Percentiles rank a stretch among this genome's conserved stretches.
Evolutionary conservation across 345 rosid species (phyloP).

Genomic region (Nasturtium officinale): DNA sequence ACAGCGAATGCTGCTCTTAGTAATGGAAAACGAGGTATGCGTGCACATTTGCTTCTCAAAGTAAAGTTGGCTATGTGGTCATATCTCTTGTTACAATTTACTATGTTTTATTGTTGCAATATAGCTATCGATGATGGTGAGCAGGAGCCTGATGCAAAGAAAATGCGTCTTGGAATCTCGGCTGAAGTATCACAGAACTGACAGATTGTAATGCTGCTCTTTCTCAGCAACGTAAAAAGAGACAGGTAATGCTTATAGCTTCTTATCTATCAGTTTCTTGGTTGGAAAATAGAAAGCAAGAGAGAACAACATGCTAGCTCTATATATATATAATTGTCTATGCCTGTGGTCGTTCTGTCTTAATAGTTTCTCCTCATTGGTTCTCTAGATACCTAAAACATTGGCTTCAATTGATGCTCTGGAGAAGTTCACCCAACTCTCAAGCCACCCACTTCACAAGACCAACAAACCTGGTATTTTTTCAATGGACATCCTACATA

Average conservation of each 20-base stretch:
- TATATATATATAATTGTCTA: neutral
- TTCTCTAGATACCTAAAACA: conserved; percentile 64
- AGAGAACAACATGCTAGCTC: conserved; percentile 9
- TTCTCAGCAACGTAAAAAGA: conserved; percentile 86
- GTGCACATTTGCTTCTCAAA: conserved; percentile 1
- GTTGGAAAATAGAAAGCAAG: conserved; percentile 10
- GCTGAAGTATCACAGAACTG: conserved; percentile 62
- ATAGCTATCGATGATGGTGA: conserved; percentile 59
- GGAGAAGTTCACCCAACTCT: conserved; percentile 87
- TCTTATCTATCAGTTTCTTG: neutral
- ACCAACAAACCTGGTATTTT: conserved; percentile 79
- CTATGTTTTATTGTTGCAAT: conserved; percentile 18
- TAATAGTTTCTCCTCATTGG: conserved; percentile 28
- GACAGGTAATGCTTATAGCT: conserved; percentile 53
- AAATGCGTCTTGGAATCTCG: conserved; percentile 74
- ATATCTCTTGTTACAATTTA: conserved; percentile 10
- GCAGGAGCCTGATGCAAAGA: conserved; percentile 59
- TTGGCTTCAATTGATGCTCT: conserved; percentile 67
- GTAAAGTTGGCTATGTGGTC: conserved; percentile 10
- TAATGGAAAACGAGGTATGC: conserved; percentile 88
- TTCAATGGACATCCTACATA: conserved; percentile 68
- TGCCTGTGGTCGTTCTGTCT: neutral
- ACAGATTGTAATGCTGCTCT: conserved; percentile 86
- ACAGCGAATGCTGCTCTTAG: conserved; percentile 54
- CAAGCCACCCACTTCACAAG: conserved; percentile 95